phyloP scores from a whole-genome alignment of 306 rosid genomes.

The Potentilla sterilis region DNA sequence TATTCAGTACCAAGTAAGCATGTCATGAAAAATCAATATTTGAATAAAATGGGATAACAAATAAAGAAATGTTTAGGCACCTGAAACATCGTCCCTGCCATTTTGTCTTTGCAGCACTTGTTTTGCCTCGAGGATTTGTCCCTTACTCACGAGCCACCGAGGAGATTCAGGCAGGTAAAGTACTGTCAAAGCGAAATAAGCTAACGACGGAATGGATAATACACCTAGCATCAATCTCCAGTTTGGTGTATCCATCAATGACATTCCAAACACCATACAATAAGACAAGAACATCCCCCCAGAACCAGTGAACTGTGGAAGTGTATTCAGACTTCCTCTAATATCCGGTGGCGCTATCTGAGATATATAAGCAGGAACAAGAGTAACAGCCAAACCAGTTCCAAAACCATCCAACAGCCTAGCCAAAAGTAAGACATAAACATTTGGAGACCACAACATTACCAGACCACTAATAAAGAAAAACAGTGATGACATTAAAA shows the following conservation, averaged over 20 bases:
- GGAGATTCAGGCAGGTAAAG: slow-evolving; percentile 39
- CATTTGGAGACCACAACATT: slow-evolving; percentile 33
- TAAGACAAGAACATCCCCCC: slow-evolving; percentile 34
- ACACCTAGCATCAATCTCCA: slow-evolving; percentile 36
- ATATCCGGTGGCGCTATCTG: slow-evolving; percentile 34
- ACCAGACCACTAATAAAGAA: slow-evolving; percentile 21
- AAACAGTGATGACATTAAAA: slow-evolving; percentile 18
- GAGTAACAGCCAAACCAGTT: slow-evolving; percentile 30
- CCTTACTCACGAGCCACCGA: slow-evolving; percentile 37
- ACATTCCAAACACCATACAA: slow-evolving; percentile 34
- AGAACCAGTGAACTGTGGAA: slow-evolving; percentile 35
- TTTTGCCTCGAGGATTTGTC: slow-evolving; percentile 29
- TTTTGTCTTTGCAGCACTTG: slow-evolving; percentile 28
- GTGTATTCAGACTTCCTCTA: slow-evolving; percentile 25
- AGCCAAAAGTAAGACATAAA: slow-evolving; percentile 23
- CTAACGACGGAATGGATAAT: slow-evolving; percentile 27
- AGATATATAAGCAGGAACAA: slow-evolving; percentile 31
- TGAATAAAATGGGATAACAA: not conserved
- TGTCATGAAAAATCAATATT: not conserved
- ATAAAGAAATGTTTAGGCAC: slow-evolving; percentile 2
- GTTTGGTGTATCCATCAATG: slow-evolving; percentile 24
- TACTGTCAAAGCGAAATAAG: slow-evolving; percentile 22
- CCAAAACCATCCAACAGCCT: slow-evolving; percentile 31
- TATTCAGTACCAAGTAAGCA: not conserved
- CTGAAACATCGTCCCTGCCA: slow-evolving; percentile 31